Evolutionary conservation across 2,329 filamentous ascomycete species (phyloP).

Genomic region (Leptosphaerulina australis): DNA sequence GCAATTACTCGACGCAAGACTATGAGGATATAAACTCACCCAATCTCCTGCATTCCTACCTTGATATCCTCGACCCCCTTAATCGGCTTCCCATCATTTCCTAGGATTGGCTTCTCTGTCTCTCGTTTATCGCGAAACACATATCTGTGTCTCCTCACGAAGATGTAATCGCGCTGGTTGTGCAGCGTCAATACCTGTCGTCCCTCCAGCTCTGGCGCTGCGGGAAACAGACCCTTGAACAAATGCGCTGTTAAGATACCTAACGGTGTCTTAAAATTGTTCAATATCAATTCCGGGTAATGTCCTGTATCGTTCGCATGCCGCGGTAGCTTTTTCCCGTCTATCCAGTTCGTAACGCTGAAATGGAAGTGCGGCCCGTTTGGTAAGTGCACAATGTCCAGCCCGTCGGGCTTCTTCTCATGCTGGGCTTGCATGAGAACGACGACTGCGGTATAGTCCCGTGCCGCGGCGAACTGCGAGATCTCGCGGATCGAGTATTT

Average conservation of each 20-base stretch:
- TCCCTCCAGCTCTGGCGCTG: conserved; percentile 80
- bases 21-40: conserved; percentile 42
- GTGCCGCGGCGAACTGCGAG: conserved; percentile 78
- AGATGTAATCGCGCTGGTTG: conserved; percentile 96
- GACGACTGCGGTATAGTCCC: conserved; percentile 82
- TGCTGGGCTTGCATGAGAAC: conserved; percentile 79
- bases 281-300: conserved; percentile 86
- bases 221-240: conserved; percentile 80
- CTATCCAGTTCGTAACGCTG: conserved; percentile 85
- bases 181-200: conserved; percentile 90
- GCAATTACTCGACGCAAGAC: neutral
- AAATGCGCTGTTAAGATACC: conserved; percentile 84
- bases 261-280: conserved; percentile 93
- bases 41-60: conserved; percentile 88
- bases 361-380: conserved; percentile 92
- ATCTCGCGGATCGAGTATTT: conserved; percentile 95
- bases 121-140: conserved; percentile 87
- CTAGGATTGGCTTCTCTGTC: conserved; percentile 85
- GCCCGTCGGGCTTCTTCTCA: conserved; percentile 78
- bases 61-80: conserved; percentile 84
- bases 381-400: conserved; percentile 85
- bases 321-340: conserved; percentile 84
- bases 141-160: conserved; percentile 87
- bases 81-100: conserved; percentile 79
- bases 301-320: conserved; percentile 88